These are phyloP conservation scores for Gynochthodes officinalis DNA, from an alignment of 257 asterid species.

Conservation along the genomic window DNA sequence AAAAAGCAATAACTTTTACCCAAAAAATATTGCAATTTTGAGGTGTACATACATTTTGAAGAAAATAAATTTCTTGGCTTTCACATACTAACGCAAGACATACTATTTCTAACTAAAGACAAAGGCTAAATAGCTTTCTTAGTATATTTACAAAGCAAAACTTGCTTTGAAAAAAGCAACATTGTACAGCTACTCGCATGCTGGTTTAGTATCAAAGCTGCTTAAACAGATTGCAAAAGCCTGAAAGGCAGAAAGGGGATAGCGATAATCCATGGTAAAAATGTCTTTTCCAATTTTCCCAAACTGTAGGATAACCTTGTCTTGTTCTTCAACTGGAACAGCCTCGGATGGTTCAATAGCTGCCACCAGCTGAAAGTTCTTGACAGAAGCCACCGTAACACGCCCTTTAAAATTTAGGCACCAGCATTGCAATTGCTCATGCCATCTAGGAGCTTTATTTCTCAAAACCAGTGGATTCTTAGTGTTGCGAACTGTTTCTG, in stretches of 20 bases:
- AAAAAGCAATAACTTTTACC: neutral
- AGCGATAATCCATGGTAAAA: slow-evolving; percentile 68
- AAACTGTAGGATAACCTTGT: slow-evolving; percentile 57
- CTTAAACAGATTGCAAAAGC: slow-evolving; percentile 69
- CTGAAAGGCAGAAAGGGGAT: slow-evolving; percentile 71
- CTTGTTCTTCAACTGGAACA: slow-evolving; percentile 43
- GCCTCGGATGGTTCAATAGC: slow-evolving; percentile 31
- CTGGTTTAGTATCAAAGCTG: slow-evolving; percentile 69
- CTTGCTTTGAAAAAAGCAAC: neutral
- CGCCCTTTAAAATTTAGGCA: slow-evolving; percentile 70
- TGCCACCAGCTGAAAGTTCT: slow-evolving; percentile 72
- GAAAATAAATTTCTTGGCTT: neutral
- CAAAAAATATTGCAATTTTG: neutral
- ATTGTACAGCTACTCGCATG: slow-evolving; percentile 42
- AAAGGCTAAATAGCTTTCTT: neutral
- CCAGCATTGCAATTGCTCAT: slow-evolving; percentile 73
- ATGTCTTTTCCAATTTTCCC: slow-evolving; percentile 70
- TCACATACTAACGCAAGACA: slow-evolving; percentile 3
- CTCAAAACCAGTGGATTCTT: slow-evolving; percentile 41
- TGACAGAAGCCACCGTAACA: slow-evolving; percentile 72
- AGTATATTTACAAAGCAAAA: slow-evolving; percentile 6
- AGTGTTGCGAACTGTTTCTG: slow-evolving; percentile 14
- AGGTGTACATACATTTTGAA: neutral
- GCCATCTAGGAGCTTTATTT: slow-evolving; percentile 70
- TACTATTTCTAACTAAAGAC: neutral